Conservation (phyloP, 495 filamentous ascomycete genomes). For the Trichoderma gamsii region DNA sequence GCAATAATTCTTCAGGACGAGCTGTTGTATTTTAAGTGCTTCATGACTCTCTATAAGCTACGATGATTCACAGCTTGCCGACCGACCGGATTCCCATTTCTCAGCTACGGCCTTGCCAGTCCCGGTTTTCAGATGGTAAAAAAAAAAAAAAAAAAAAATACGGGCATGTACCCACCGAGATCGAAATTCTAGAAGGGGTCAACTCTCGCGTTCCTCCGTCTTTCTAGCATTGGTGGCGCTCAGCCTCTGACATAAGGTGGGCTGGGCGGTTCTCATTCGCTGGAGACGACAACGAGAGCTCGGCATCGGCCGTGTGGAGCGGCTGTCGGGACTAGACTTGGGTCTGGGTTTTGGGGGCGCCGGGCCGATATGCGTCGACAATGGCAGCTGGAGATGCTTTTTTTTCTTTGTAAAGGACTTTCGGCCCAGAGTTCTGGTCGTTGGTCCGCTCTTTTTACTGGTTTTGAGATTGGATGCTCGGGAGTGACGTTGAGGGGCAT, state of each 20-base stretch:
- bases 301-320: constrained; percentile 4
- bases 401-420: too few species aligned
- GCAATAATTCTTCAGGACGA: too few species aligned
- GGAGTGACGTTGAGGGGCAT: too few species aligned
- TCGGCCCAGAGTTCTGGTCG: too few species aligned
- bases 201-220: neutral
- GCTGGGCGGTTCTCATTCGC: neutral
- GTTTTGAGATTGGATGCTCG: too few species aligned
- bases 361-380: too few species aligned
- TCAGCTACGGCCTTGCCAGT: neutral
- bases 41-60: too few species aligned
- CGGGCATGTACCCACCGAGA: neutral
- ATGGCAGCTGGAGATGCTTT: too few species aligned
- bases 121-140: neutral
- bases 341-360: neutral
- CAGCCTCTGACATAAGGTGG: neutral
- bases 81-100: neutral
- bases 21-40: too few species aligned
- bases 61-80: neutral
- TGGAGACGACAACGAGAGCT: neutral
- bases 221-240: neutral
- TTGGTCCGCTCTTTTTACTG: too few species aligned
- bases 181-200: neutral
- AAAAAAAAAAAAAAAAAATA: too few species aligned
- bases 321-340: neutral